Percentiles rank a stretch among this genome's conserved stretches.
Conservation (phyloP, 805 yeast species). For the Ogataea paraovalis region DNA sequence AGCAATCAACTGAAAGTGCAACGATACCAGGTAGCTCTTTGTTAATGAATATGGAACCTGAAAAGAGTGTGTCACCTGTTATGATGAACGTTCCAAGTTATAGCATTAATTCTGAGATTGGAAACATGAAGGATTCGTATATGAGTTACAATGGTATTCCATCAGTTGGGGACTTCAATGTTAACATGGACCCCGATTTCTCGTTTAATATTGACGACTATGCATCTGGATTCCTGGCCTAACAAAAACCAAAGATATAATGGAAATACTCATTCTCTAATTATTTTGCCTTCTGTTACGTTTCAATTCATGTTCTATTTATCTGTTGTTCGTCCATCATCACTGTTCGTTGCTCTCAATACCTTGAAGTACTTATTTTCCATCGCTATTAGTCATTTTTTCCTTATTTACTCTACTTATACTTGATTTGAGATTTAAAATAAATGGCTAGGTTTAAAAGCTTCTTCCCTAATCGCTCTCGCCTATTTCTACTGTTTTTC, state of each 20-base stretch:
- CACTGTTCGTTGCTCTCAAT: no score
- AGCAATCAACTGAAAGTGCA: background rate
- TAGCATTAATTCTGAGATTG: background rate
- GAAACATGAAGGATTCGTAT: background rate
- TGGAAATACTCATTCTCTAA: no score
- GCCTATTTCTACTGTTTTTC: background rate
- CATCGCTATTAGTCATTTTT: no score
- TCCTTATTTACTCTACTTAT: background rate
- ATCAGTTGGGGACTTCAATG: conserved; percentile 5
- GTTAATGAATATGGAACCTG: background rate
- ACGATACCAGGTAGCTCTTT: background rate
- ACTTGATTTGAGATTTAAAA: background rate
- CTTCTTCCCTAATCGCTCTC: background rate
- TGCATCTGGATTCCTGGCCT: conserved; percentile 7
- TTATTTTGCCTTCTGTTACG: no score
- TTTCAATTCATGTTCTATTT: no score
- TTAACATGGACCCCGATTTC: conserved; percentile 16
- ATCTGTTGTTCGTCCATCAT: no score
- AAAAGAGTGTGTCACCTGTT: background rate
- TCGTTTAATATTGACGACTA: conserved; percentile 25
- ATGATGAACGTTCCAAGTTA: background rate
- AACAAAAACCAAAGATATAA: no score
- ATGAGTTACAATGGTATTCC: conserved; percentile 7
- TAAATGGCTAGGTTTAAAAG: background rate
- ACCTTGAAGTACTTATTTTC: no score